A percentile compares a stretch with the other conserved stretches of the same genome.
phyloP scores from a whole-genome alignment of 805 yeast genomes.

The Metschnikowia amazonensis region DNA sequence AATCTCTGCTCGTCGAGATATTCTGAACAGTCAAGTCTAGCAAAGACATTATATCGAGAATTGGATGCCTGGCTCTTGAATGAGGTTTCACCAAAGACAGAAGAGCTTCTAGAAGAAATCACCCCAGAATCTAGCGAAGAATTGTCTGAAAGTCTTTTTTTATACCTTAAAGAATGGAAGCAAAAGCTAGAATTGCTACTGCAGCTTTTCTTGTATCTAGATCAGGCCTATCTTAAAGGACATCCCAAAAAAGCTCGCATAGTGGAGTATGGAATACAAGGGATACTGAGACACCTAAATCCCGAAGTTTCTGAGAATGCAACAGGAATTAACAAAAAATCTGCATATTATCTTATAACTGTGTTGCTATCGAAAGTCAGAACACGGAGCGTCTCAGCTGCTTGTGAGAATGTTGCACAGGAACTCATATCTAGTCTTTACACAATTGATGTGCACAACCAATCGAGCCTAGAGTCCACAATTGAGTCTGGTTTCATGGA shows the following conservation, averaged over 20 bases:
- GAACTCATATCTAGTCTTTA: constrained; percentile 2
- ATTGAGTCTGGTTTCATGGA: constrained; percentile 12
- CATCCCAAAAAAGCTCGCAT: constrained; percentile 30
- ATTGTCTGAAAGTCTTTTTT: constrained; percentile 13
- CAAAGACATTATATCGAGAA: constrained; percentile 19
- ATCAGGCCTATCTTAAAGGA: constrained; percentile 31
- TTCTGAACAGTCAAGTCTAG: constrained; percentile 30
- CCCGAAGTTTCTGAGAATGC: not conserved
- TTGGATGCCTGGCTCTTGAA: constrained; percentile 18
- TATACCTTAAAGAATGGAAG: constrained; percentile 24
- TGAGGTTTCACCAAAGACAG: constrained; percentile 11
- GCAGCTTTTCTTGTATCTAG: constrained; percentile 34
- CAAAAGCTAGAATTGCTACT: constrained; percentile 21
- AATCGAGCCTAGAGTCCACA: constrained; percentile 13
- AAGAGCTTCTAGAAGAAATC: constrained; percentile 3
- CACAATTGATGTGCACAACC: constrained; percentile 17
- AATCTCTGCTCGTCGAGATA: constrained; percentile 29
- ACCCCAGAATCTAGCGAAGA: not conserved
- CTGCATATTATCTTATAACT: not conserved
- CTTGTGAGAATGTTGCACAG: not conserved
- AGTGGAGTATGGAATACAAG: constrained; percentile 22
- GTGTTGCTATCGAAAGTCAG: constrained; percentile 1
- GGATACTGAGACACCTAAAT: constrained; percentile 1
- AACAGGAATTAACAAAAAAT: not conserved
- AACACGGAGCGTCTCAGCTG: not conserved